These are phyloP conservation scores for Lathyrus sativus DNA, from an alignment of 306 rosid species.

Conservation along the genomic window DNA sequence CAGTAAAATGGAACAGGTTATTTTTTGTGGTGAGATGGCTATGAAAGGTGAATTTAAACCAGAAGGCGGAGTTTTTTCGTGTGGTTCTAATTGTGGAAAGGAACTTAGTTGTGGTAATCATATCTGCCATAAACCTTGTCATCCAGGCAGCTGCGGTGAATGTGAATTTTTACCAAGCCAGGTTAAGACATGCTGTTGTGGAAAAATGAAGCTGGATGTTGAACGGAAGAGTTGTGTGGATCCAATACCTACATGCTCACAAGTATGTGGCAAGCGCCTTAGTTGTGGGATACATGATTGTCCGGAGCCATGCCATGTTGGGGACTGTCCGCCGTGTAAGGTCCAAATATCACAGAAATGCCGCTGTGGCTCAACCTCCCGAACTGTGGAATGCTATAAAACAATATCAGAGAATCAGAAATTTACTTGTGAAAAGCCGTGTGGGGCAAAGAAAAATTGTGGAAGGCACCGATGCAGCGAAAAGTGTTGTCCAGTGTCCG, in stretches of 20 bases:
- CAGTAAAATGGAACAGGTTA: conserved; percentile 53
- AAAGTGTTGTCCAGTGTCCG: conserved; percentile 77
- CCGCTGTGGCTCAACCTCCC: conserved; percentile 73
- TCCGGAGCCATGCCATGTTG: conserved; percentile 69
- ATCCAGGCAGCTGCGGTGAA: conserved; percentile 76
- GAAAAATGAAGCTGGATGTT: conserved; percentile 74
- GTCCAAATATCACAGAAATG: conserved; percentile 76
- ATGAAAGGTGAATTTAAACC: conserved; percentile 71
- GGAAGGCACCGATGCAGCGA: conserved; percentile 95
- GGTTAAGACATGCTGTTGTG: conserved; percentile 76
- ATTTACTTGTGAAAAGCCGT: conserved; percentile 78
- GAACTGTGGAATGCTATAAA: conserved; percentile 73
- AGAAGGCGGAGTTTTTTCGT: conserved; percentile 73
- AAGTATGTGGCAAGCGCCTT: conserved; percentile 64
- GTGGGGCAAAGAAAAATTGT: conserved; percentile 87
- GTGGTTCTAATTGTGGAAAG: conserved; percentile 67
- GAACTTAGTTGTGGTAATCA: conserved; percentile 77
- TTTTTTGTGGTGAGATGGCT: conserved; percentile 76
- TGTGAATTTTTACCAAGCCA: conserved; percentile 69
- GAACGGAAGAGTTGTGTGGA: conserved; percentile 78
- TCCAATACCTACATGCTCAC: conserved; percentile 79
- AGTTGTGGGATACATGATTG: conserved; percentile 68
- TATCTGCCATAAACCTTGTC: conserved; percentile 65
- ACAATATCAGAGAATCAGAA: conserved; percentile 49
- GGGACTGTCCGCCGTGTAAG: conserved; percentile 79